Evolutionary conservation across 805 yeast genomes (phyloP).

Genomic region (Lipomyces mesembrius): DNA sequence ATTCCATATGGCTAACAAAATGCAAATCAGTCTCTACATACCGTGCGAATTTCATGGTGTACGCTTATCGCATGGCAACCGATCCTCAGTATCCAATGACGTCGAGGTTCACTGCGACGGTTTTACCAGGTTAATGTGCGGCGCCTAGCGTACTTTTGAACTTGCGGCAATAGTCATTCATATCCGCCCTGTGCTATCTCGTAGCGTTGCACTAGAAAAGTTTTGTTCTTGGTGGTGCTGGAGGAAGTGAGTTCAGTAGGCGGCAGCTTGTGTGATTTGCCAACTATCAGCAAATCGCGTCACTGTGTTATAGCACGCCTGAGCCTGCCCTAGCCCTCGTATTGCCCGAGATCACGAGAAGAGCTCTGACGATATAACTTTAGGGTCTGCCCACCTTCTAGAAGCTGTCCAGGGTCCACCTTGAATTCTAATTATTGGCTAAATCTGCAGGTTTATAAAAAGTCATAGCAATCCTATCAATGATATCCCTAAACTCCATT

Average conservation of each 20-base stretch:
- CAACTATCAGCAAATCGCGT: conserved; percentile 19
- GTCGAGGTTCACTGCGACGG: too few species aligned
- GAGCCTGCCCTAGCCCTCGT: not conserved
- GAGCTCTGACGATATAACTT: not conserved
- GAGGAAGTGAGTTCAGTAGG: not conserved
- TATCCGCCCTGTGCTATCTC: not conserved
- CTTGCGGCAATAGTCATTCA: not conserved
- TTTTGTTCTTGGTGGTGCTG: not conserved
- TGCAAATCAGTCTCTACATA: conserved; percentile 22
- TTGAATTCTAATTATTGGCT: too few species aligned
- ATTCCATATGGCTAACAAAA: not conserved
- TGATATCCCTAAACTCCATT: not conserved
- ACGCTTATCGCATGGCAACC: not conserved
- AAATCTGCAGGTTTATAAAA: not conserved
- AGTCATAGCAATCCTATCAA: not conserved
- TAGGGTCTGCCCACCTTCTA: conserved; percentile 3
- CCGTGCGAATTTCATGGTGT: conserved; percentile 43
- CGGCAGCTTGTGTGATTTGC: not conserved
- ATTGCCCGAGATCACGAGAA: not conserved
- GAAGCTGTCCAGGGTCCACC: too few species aligned
- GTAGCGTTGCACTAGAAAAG: not conserved
- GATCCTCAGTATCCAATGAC: not conserved
- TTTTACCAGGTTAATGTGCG: not conserved
- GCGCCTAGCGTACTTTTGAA: not conserved
- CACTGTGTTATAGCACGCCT: conserved; percentile 9